Evolutionary conservation across 148 eudicot species (phyloP).

Genomic region (Mesembryanthemum crystallinum): DNA sequence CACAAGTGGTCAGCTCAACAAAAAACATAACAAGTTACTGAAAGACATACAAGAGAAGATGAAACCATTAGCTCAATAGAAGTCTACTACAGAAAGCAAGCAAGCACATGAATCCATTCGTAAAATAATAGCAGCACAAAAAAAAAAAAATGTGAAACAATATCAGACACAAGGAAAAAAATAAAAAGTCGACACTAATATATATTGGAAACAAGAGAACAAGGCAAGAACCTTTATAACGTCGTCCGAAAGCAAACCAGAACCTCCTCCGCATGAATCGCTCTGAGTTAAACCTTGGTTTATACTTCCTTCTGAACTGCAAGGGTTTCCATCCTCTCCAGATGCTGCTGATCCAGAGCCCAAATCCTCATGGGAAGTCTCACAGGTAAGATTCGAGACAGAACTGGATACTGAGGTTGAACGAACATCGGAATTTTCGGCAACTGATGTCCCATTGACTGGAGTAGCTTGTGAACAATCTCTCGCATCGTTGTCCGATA

Average conservation of each 20-base stretch:
- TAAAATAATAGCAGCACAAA: neutral
- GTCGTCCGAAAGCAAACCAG: conserved; percentile 10
- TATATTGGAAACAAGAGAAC: neutral
- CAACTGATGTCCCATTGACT: conserved; percentile 2
- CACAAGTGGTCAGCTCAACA: conserved; percentile 5
- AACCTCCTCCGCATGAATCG: conserved; percentile 45
- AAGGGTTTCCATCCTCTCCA: conserved; percentile 22
- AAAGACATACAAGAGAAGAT: neutral
- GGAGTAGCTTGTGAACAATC: neutral
- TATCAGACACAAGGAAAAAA: neutral
- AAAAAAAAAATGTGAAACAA: neutral
- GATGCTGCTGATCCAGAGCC: conserved; percentile 23
- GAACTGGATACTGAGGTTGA: conserved; percentile 27
- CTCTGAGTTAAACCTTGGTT: conserved; percentile 24
- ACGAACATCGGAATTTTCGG: conserved; percentile 21
- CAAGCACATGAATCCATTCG: too few relatives aligned
- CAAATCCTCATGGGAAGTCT: conserved; percentile 17
- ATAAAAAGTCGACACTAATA: neutral
- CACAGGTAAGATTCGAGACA: conserved; percentile 25
- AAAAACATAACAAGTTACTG: neutral
- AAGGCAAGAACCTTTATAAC: conserved; percentile 40
- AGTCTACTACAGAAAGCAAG: neutral
- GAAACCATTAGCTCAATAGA: neutral
- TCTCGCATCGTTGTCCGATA: conserved; percentile 7
- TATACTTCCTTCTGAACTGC: conserved; percentile 37